phyloP scores from a whole-genome alignment of 352 stramenopile genomes.

The Elongisporangium undulatum region DNA sequence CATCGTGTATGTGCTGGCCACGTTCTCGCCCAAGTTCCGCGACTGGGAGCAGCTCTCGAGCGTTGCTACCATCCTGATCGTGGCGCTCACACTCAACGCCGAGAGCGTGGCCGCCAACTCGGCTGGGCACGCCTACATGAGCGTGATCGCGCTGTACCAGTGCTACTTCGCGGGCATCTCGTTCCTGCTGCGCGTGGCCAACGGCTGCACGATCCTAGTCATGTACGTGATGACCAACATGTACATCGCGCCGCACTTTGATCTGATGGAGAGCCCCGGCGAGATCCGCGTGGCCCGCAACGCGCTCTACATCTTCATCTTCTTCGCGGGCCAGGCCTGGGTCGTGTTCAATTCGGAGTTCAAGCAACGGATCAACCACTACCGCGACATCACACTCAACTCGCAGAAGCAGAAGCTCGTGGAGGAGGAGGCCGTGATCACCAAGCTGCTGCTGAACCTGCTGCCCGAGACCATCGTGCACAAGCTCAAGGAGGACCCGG shows the following conservation, averaged over 20 bases:
- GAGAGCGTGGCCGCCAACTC: slow-evolving; percentile 69
- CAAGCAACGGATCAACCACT: slow-evolving; percentile 87
- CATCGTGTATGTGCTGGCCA: slow-evolving; percentile 54
- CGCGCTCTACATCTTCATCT: slow-evolving; percentile 80
- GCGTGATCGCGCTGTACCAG: slow-evolving; percentile 71
- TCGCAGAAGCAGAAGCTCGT: slow-evolving; percentile 83
- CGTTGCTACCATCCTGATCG: slow-evolving; percentile 45
- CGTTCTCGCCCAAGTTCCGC: slow-evolving; percentile 61
- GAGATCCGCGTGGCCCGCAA: slow-evolving; percentile 56
- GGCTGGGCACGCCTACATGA: slow-evolving; percentile 74
- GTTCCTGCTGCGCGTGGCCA: slow-evolving; percentile 57
- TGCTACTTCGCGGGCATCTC: slow-evolving; percentile 83
- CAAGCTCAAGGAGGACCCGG: slow-evolving; percentile 76
- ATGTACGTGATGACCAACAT: slow-evolving; percentile 67
- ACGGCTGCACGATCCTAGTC: slow-evolving; percentile 54
- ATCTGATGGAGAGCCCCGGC: slow-evolving; percentile 33
- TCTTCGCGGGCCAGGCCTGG: slow-evolving; percentile 72
- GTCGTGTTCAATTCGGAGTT: slow-evolving; percentile 86
- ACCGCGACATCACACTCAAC: slow-evolving; percentile 76
- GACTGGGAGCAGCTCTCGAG: slow-evolving; percentile 55
- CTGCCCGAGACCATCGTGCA: slow-evolving; percentile 82
- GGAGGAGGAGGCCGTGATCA: slow-evolving; percentile 75
- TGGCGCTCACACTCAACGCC: slow-evolving; percentile 54
- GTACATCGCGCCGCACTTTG: slow-evolving; percentile 39
- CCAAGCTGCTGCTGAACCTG: slow-evolving; percentile 72